These are phyloP conservation scores for Clarireedia paspali DNA, from an alignment of 2,329 filamentous ascomycete species.

Conservation along the genomic window DNA sequence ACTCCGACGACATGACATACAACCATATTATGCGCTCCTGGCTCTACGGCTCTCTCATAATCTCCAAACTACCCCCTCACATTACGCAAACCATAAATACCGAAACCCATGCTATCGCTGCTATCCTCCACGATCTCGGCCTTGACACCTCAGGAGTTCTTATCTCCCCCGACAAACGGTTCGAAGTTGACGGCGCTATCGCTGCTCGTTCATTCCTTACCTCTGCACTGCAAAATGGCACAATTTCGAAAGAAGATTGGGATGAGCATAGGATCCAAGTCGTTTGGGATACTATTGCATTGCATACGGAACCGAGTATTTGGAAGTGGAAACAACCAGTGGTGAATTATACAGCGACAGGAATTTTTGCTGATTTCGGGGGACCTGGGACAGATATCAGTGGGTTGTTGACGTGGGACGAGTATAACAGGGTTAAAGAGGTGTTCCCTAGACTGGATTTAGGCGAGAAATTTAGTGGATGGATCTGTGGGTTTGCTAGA, in stretches of 20 bases:
- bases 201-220: slow-evolving; percentile 35
- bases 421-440: slow-evolving; percentile 27
- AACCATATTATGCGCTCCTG: slow-evolving; percentile 34
- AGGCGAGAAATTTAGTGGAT: slow-evolving; percentile 11
- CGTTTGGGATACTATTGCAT: slow-evolving; percentile 42
- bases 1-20: slow-evolving; percentile 29
- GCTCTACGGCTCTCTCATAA: slow-evolving; percentile 31
- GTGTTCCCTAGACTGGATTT: slow-evolving; percentile 30
- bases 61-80: neutral
- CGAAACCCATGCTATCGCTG: slow-evolving; percentile 34
- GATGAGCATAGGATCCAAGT: slow-evolving; percentile 36
- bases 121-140: slow-evolving; percentile 37
- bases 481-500: slow-evolving; percentile 9
- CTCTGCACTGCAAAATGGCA: neutral
- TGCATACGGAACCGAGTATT: slow-evolving; percentile 35
- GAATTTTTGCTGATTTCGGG: slow-evolving; percentile 34
- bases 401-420: slow-evolving; percentile 24
- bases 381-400: slow-evolving; percentile 23
- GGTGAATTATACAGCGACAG: slow-evolving; percentile 30
- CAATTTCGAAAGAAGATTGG: slow-evolving; percentile 26
- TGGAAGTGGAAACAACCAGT: slow-evolving; percentile 36
- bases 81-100: slow-evolving; percentile 19
- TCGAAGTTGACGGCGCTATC: slow-evolving; percentile 44
- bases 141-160: slow-evolving; percentile 32
- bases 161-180: slow-evolving; percentile 37